Base-by-base conservation (phyloP, 257 asterid genomes). In the Solanum sejunctum region DNA sequence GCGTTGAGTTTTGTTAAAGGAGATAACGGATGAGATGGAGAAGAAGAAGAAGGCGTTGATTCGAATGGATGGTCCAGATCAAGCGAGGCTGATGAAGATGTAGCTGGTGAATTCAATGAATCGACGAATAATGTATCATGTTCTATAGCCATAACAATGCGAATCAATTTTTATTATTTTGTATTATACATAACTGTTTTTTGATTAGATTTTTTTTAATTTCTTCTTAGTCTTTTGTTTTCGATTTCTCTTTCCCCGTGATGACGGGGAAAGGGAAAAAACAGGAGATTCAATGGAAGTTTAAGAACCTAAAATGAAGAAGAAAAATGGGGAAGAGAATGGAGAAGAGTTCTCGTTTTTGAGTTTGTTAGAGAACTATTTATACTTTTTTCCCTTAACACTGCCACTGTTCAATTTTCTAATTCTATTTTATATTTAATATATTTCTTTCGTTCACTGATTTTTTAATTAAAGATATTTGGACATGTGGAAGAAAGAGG, bases 1-100 rank as follows among this genome's bases (percentile, higher is more conserved):
- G 98, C 97, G 92, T 90, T 93, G 67, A 94, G 94, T 86, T 80
- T 90, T 80, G 77, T 85, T 5, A 16, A 28, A 78, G 83, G 43
- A 20, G 82, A 77, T 56, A 49, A 49, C 0, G 60, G 81, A 3
- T 69, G 51, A 15, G 81, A 75, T 49, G 60, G 77, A 36, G 78
- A 39, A 17, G 78, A 51, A 23, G 83, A 78, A 77, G 45, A 77
- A 23, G 63, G 61, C 11, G 82, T 23, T 49, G 82, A 78, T 78
- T 52, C 64, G 8, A 52, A 78, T 78, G 83, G 2, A 78, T 52
- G 66, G 45, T 78, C 83, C 0, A 78, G 83, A 78, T 78, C 83
- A 52, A 78, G 49, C 5, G 83, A 78, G 0, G 64, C 64, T 78
- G 83, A 52, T 78, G 83, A 78, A 52, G 83, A 78, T 18, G 83